These are phyloP conservation scores for Moelleriella libera DNA, from an alignment of 2,329 filamentous ascomycete species.

Conservation along the genomic window DNA sequence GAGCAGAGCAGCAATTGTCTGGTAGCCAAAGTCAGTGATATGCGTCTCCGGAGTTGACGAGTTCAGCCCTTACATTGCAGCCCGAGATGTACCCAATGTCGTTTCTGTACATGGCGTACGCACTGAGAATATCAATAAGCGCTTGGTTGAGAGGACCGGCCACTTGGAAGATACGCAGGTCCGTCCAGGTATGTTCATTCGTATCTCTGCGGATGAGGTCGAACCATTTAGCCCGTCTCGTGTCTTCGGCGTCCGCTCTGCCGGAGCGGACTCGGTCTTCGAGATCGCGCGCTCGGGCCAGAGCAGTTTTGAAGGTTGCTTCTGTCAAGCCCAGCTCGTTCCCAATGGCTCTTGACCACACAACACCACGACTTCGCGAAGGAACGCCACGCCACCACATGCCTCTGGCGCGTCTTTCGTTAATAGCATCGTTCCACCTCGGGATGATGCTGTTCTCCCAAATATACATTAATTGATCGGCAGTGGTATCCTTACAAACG, in stretches of 20 bases:
- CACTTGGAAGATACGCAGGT: conserved; percentile 58
- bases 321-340: conserved; percentile 58
- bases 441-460: conserved; percentile 70
- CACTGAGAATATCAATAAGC: conserved; percentile 59
- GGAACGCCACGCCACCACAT: conserved; percentile 75
- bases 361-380: conserved; percentile 50
- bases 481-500: conserved; percentile 38
- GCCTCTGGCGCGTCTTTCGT: conserved; percentile 55
- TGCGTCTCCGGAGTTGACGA: neutral
- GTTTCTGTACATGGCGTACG: conserved; percentile 69
- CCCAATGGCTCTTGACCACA: conserved; percentile 59
- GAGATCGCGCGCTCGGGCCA: conserved; percentile 50
- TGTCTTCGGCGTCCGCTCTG: conserved; percentile 37
- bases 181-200: conserved; percentile 49
- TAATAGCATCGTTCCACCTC: conserved; percentile 59
- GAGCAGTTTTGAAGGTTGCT: conserved; percentile 55
- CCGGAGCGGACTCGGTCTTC: conserved; percentile 40
- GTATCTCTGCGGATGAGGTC: conserved; percentile 50
- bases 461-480: conserved; percentile 40
- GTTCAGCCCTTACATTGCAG: conserved; percentile 48
- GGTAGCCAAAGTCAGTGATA: conserved; percentile 5
- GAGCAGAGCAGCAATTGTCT: conserved; percentile 60
- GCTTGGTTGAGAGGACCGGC: conserved; percentile 52
- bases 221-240: conserved; percentile 45
- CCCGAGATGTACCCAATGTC: conserved; percentile 68